A percentile compares a stretch with the other conserved stretches of the same genome.
phyloP scores from a whole-genome alignment of 768 basidiomycete genomes.

The Porpolomopsis calyptriformis region DNA sequence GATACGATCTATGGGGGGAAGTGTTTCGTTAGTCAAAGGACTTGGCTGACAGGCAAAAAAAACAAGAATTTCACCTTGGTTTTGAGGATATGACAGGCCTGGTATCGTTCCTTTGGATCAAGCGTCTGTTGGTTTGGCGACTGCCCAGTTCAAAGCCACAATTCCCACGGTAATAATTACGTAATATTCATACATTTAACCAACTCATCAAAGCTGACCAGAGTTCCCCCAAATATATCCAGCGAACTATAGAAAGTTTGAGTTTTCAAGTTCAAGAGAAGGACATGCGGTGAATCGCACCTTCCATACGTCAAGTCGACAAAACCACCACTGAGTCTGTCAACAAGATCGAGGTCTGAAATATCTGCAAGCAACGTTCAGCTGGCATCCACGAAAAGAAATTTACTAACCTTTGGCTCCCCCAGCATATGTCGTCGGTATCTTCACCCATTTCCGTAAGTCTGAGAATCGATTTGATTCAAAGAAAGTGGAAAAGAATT shows the following conservation, averaged over 20 bases:
- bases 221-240: conserved; percentile 60
- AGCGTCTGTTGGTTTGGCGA: conserved; percentile 24
- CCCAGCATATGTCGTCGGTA: conserved; percentile 95
- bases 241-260: conserved; percentile 28
- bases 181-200: conserved; percentile 18
- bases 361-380: conserved; percentile 41
- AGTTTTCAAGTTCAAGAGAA: no score
- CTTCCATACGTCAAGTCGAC: conserved; percentile 86
- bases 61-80: conserved; percentile 30
- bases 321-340: conserved; percentile 66
- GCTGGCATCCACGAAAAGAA: not conserved
- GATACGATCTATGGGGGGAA: conserved; percentile 8
- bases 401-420: conserved; percentile 68
- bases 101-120: conserved; percentile 26
- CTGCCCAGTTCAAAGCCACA: conserved; percentile 5
- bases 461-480: conserved; percentile 33
- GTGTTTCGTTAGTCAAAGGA: not conserved
- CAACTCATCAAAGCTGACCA: conserved; percentile 52
- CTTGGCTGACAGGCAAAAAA: not conserved
- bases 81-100: no score
- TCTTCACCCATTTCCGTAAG: conserved; percentile 82
- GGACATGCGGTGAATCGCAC: no score
- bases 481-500: not conserved
- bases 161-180: conserved; percentile 2
- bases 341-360: conserved; percentile 70